Conservation (phyloP, 108 stramenopile species). For the Cafeteria roenbergensis region DNA sequence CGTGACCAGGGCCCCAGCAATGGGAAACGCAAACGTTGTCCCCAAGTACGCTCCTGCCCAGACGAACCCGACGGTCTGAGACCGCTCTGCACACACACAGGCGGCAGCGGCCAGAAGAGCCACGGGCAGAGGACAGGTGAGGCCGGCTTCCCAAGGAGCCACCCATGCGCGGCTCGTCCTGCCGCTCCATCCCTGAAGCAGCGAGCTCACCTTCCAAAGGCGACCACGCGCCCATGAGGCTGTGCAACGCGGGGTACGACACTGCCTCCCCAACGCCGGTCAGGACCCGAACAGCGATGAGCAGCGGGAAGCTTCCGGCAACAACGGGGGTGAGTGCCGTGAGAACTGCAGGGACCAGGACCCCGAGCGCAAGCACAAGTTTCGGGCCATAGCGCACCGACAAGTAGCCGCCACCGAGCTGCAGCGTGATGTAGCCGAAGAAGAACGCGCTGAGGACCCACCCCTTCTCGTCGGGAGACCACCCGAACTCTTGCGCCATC, state of each 20-base stretch:
- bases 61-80: neutral
- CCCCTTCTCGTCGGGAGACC: neutral
- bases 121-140: no score
- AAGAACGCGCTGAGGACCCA: neutral
- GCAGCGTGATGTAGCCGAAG: neutral
- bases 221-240: neutral
- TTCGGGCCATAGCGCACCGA: neutral
- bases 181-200: no score
- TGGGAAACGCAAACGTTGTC: neutral
- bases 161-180: no score
- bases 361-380: neutral
- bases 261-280: neutral
- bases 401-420: neutral
- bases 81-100: no score
- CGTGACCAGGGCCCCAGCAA: neutral
- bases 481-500: neutral
- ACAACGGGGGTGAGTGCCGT: neutral
- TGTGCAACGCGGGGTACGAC: neutral
- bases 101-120: no score
- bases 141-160: no score
- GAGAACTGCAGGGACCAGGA: neutral
- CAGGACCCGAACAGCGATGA: neutral
- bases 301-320: neutral
- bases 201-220: no score
- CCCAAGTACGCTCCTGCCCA: neutral